Conservation (phyloP, 2,329 filamentous ascomycete species). For the Trichoderma afroharzianum region DNA sequence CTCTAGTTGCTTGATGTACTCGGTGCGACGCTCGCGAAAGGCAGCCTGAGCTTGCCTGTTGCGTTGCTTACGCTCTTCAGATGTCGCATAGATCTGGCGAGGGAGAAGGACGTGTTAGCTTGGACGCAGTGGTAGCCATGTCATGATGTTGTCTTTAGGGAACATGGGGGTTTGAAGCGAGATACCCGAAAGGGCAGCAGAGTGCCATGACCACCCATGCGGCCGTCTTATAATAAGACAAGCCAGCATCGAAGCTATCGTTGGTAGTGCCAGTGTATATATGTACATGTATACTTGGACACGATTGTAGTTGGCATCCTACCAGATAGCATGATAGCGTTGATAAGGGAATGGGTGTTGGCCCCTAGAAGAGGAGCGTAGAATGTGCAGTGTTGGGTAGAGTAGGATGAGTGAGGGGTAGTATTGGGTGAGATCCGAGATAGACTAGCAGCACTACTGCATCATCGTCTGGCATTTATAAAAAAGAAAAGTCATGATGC, state of each 20-base stretch:
- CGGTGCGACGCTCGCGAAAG: constrained; percentile 91
- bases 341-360: not conserved
- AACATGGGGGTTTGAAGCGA: not conserved
- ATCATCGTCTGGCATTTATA: not conserved
- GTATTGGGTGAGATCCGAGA: not conserved
- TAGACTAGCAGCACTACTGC: not conserved
- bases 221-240: not conserved
- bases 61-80: constrained; percentile 95
- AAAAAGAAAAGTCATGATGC: not conserved
- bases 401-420: not conserved
- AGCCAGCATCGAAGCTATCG: not conserved
- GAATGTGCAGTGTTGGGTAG: not conserved
- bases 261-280: not conserved
- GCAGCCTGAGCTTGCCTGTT: constrained; percentile 97
- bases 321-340: not conserved
- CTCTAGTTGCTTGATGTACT: constrained; percentile 99
- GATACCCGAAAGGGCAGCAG: not conserved
- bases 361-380: not conserved
- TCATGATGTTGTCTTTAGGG: not conserved
- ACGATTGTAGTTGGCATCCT: not conserved
- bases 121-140: not conserved
- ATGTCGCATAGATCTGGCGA: constrained; percentile 90
- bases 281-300: not conserved
- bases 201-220: not conserved
- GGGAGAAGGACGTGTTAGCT: constrained; percentile 16